phyloP scores from a whole-genome alignment of 192 early-diverging fungal species.

The Linnemannia hyalina region DNA sequence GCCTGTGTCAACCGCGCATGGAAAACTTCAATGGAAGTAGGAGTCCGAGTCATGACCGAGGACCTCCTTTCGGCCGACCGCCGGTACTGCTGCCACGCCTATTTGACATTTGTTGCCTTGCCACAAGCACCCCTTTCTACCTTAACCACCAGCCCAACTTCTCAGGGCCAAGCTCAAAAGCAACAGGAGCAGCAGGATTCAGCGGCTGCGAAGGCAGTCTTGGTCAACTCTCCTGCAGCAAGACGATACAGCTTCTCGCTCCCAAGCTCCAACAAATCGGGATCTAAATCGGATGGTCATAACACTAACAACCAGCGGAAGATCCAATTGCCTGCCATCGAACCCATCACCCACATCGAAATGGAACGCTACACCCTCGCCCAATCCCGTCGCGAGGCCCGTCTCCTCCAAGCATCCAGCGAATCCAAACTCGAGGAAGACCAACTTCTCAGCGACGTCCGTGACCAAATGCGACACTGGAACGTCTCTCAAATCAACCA shows the following conservation, averaged over 20 bases:
- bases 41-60: slow-evolving; percentile 78
- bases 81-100: slow-evolving; percentile 74
- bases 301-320: slow-evolving; percentile 16
- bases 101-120: slow-evolving; percentile 74
- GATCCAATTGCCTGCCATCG: slow-evolving; percentile 63
- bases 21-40: slow-evolving; percentile 81
- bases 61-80: slow-evolving; percentile 66
- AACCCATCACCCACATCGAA: slow-evolving; percentile 66
- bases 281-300: neutral
- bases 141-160: slow-evolving; percentile 7
- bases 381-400: slow-evolving; percentile 62
- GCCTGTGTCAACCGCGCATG: slow-evolving; percentile 77
- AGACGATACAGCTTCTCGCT: slow-evolving; percentile 48
- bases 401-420: slow-evolving; percentile 44
- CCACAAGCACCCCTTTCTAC: slow-evolving; percentile 35
- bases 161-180: neutral
- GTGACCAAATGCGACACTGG: slow-evolving; percentile 60
- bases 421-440: slow-evolving; percentile 34
- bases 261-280: slow-evolving; percentile 33
- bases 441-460: slow-evolving; percentile 51
- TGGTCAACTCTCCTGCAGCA: slow-evolving; percentile 37
- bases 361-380: slow-evolving; percentile 69
- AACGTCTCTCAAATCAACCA: slow-evolving; percentile 26
- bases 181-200: slow-evolving; percentile 18
- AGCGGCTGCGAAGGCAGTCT: slow-evolving; percentile 12